These are phyloP conservation scores for Aechmea fasciata DNA, from an alignment of 176 grass and related monocot genomes.

Conservation along the genomic window DNA sequence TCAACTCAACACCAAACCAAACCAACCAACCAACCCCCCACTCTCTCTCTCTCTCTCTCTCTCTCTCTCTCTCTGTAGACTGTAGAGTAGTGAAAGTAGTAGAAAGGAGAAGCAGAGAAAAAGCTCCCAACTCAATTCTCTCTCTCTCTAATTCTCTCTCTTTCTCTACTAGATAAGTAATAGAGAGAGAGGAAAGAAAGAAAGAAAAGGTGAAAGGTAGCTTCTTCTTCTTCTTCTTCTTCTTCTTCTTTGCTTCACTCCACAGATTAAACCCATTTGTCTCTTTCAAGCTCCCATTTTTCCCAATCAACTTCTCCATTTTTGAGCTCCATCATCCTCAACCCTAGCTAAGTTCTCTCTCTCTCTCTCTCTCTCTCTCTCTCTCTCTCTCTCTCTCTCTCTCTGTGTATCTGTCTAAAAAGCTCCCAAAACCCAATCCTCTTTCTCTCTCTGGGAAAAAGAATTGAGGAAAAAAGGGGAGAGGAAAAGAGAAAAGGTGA, in stretches of 20 bases:
- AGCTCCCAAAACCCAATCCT: conserved; percentile 13
- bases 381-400: background rate
- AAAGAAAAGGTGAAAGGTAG: no score
- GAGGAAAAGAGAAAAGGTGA: no score
- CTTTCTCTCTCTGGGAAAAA: background rate
- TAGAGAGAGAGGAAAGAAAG: background rate
- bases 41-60: conserved; percentile 20
- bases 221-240: background rate
- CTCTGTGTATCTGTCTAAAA: background rate
- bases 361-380: no score
- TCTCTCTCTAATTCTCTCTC: background rate
- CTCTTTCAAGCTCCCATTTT: no score
- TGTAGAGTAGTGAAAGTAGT: conserved; percentile 40
- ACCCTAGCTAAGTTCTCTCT: no score
- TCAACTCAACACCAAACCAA: conserved; percentile 25
- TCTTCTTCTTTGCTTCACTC: background rate
- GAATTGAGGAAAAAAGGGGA: background rate
- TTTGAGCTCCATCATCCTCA: no score
- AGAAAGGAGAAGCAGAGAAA: conserved; percentile 8
- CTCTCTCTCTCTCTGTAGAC: conserved; percentile 19
- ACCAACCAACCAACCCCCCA: conserved; percentile 15
- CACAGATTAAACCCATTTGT: no score
- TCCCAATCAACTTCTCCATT: no score
- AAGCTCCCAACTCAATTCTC: conserved; percentile 18
- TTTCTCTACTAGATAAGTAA: background rate